Conservation (phyloP, 2,329 filamentous ascomycete genomes). For the Nemania abortiva region DNA sequence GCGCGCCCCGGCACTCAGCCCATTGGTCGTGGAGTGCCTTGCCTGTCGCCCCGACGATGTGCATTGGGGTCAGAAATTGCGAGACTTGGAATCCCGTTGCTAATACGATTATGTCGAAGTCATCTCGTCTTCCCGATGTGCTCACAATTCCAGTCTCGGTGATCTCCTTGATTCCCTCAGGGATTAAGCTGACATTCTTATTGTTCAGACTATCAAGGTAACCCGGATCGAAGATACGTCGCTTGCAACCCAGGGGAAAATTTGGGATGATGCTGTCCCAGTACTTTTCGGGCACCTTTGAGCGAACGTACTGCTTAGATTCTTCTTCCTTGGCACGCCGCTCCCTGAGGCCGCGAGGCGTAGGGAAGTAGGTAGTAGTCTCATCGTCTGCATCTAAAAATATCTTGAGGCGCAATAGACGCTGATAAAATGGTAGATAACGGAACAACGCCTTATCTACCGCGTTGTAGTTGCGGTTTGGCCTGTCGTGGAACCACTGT, state of each 20-base stretch:
- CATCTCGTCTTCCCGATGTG: constrained; percentile 35
- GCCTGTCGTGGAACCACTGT: constrained; percentile 46
- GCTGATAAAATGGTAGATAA: constrained; percentile 43
- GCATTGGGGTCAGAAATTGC: constrained; percentile 47
- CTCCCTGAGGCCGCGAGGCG: constrained; percentile 28
- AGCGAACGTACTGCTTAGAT: constrained; percentile 46
- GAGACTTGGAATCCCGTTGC: constrained; percentile 48
- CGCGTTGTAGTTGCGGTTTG: constrained; percentile 38
- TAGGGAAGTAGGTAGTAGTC: constrained; percentile 34
- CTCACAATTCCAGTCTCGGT: constrained; percentile 48
- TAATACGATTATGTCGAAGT: constrained; percentile 48
- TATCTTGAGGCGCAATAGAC: constrained; percentile 36
- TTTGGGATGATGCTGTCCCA: constrained; percentile 50
- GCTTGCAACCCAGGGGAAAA: constrained; percentile 53
- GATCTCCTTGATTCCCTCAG: constrained; percentile 44
- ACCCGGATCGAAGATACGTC: constrained; percentile 53
- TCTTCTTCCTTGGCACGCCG: constrained; percentile 32
- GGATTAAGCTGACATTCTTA: constrained; percentile 50
- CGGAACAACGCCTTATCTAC: constrained; percentile 44
- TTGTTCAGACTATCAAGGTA: constrained; percentile 50
- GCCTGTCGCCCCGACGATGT: constrained; percentile 45
- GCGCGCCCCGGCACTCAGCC: constrained; percentile 45
- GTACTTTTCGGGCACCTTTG: constrained; percentile 47
- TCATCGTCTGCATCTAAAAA: constrained; percentile 46
- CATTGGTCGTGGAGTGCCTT: constrained; percentile 46